Conservation (phyloP, 2,329 filamentous ascomycete species). For the Leptographium procerum region DNA sequence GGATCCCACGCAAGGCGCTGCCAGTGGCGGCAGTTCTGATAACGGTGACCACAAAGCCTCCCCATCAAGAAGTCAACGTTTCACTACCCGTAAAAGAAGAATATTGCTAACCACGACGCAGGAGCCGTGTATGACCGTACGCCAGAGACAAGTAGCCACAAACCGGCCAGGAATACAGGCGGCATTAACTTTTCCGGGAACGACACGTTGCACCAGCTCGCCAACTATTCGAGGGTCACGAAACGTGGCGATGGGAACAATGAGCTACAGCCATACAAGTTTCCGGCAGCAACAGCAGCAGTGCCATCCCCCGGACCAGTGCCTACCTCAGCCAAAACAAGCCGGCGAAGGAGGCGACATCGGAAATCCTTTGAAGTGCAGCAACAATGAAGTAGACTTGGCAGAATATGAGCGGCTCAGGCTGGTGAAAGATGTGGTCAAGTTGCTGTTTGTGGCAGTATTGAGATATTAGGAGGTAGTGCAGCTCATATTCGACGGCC, state of each 20-base stretch:
- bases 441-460: conserved; percentile 11
- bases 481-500: conserved; percentile 26
- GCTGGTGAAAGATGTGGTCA: background rate
- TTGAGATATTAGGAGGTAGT: conserved; percentile 24
- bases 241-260: background rate
- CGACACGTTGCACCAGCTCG: background rate
- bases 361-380: conserved; percentile 10
- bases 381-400: background rate
- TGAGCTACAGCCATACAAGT: background rate
- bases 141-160: background rate
- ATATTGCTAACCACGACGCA: background rate
- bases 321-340: background rate
- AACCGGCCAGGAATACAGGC: conserved; percentile 12
- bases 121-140: background rate
- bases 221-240: too few species aligned
- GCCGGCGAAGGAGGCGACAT: conserved; percentile 9
- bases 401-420: background rate
- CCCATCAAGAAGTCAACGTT: background rate
- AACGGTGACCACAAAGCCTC: background rate
- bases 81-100: too few species aligned
- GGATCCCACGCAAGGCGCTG: conserved; percentile 3
- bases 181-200: conserved; percentile 11
- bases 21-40: background rate
- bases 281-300: background rate
- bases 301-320: background rate